Conservation (phyloP, 2,329 filamentous ascomycete genomes). For the Exserohilum turcica region DNA sequence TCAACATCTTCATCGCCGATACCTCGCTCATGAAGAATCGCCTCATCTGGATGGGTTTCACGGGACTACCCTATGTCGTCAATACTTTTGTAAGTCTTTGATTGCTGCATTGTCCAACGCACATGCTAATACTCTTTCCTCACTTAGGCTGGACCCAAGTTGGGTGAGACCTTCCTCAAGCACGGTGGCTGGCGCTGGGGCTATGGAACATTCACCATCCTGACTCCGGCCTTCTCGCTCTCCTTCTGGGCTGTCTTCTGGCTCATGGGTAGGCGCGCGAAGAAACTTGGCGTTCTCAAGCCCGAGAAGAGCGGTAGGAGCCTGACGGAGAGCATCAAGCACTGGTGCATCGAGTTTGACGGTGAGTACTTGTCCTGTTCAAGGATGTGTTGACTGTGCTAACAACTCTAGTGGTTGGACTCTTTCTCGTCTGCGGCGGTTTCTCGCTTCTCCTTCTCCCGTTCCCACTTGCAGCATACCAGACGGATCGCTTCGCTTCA, state of each 20-base stretch:
- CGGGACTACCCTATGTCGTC: constrained; percentile 66
- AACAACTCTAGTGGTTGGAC: constrained; percentile 53
- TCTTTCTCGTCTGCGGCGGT: constrained; percentile 65
- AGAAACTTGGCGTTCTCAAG: constrained; percentile 56
- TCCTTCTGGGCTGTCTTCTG: constrained; percentile 61
- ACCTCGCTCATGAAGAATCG: constrained; percentile 67
- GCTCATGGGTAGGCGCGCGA: constrained; percentile 64
- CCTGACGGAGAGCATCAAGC: constrained; percentile 51
- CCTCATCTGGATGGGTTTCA: constrained; percentile 65
- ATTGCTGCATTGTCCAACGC: not conserved
- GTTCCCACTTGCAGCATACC: constrained; percentile 58
- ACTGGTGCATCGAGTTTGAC: constrained; percentile 68
- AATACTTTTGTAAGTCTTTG: constrained; percentile 58
- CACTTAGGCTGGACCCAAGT: constrained; percentile 55
- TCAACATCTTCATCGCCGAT: constrained; percentile 70
- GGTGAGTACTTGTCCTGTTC: constrained; percentile 5
- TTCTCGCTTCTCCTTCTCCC: constrained; percentile 70
- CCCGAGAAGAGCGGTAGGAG: constrained; percentile 53
- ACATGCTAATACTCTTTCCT: not conserved
- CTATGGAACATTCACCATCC: constrained; percentile 62
- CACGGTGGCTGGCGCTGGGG: constrained; percentile 67
- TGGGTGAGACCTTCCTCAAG: constrained; percentile 49
- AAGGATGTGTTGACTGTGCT: not conserved
- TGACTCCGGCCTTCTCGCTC: constrained; percentile 61
- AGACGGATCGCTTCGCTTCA: constrained; percentile 37